Conservation (phyloP, 495 filamentous ascomycete species). For the Xylaria palmicola region DNA sequence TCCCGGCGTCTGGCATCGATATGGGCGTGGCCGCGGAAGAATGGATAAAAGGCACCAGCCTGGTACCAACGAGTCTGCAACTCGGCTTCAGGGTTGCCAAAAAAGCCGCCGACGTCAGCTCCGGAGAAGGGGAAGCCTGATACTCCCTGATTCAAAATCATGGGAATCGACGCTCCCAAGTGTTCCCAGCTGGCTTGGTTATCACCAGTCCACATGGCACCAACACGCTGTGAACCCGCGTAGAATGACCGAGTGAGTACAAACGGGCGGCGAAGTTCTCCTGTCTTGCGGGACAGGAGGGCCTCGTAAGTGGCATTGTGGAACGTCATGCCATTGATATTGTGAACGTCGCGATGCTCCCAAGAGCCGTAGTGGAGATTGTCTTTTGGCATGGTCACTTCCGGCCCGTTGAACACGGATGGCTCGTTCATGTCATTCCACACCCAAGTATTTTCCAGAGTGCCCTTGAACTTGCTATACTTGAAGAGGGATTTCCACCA, state of each 20-base stretch:
- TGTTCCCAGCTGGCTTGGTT: slow-evolving; percentile 95
- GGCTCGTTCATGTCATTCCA: slow-evolving; percentile 99
- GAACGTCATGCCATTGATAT: slow-evolving; percentile 90
- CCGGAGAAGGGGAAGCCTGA: slow-evolving; percentile 92
- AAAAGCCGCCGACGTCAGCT: slow-evolving; percentile 97
- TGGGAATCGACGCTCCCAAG: slow-evolving; percentile 78
- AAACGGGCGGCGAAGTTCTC: slow-evolving; percentile 76
- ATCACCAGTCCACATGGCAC: slow-evolving; percentile 98
- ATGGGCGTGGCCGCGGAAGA: slow-evolving; percentile 97
- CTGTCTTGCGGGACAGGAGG: slow-evolving; percentile 74
- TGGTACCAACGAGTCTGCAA: slow-evolving; percentile 95
- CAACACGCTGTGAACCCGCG: slow-evolving; percentile 80
- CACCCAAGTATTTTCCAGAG: slow-evolving; percentile 79
- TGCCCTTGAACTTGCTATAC: slow-evolving; percentile 81
- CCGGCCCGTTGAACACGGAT: slow-evolving; percentile 96
- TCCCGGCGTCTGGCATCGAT: slow-evolving; percentile 93
- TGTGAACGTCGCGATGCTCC: slow-evolving; percentile 97
- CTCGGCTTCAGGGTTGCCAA: slow-evolving; percentile 91
- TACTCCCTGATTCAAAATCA: slow-evolving; percentile 90
- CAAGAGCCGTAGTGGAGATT: slow-evolving; percentile 88
- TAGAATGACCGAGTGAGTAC: slow-evolving; percentile 91
- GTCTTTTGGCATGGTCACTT: slow-evolving; percentile 97
- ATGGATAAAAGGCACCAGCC: slow-evolving; percentile 94
- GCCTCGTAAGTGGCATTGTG: slow-evolving; percentile 90
- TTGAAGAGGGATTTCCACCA: slow-evolving; percentile 92